These are phyloP conservation scores for Aurinia saxatilis DNA, from an alignment of 345 rosid genomes.

Conservation along the genomic window DNA sequence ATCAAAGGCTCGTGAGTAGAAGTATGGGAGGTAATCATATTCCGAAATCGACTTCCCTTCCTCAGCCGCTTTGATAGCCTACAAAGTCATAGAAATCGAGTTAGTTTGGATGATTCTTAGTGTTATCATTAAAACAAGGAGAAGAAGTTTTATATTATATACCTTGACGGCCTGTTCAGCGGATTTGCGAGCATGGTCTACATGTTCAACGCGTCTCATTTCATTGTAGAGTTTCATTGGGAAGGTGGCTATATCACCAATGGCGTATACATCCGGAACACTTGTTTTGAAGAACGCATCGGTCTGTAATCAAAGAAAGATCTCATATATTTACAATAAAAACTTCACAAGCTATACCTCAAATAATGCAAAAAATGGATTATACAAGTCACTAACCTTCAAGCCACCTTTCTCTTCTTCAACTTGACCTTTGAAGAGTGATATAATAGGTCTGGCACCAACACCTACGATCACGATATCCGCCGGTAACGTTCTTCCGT, in stretches of 20 bases:
- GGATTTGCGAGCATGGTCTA: conserved; percentile 95
- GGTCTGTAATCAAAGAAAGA: conserved; percentile 14
- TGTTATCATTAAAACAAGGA: not conserved
- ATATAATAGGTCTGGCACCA: conserved; percentile 73
- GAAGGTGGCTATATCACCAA: conserved; percentile 89
- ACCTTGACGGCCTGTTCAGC: conserved; percentile 96
- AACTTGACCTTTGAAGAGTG: conserved; percentile 84
- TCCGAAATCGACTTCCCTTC: conserved; percentile 53
- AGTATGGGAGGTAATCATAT: conserved; percentile 48
- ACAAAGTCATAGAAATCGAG: not conserved
- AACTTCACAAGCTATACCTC: not conserved
- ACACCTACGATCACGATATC: conserved; percentile 96
- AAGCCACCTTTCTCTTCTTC: conserved; percentile 93
- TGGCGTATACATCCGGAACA: conserved; percentile 69
- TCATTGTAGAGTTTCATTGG: conserved; percentile 78
- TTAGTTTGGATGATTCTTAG: not conserved
- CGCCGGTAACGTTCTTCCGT: conserved; percentile 78
- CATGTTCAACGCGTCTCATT: conserved; percentile 86
- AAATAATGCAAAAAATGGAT: not conserved
- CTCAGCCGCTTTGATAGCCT: conserved; percentile 71
- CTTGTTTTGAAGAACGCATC: conserved; percentile 32
- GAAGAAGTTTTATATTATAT: not conserved
- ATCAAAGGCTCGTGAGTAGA: conserved; percentile 34
- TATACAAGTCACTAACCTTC: conserved; percentile 33
- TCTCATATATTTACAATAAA: not conserved